These are phyloP conservation scores for Cyphellophora europaea DNA, from an alignment of 2,329 filamentous ascomycete genomes.

Conservation along the genomic window DNA sequence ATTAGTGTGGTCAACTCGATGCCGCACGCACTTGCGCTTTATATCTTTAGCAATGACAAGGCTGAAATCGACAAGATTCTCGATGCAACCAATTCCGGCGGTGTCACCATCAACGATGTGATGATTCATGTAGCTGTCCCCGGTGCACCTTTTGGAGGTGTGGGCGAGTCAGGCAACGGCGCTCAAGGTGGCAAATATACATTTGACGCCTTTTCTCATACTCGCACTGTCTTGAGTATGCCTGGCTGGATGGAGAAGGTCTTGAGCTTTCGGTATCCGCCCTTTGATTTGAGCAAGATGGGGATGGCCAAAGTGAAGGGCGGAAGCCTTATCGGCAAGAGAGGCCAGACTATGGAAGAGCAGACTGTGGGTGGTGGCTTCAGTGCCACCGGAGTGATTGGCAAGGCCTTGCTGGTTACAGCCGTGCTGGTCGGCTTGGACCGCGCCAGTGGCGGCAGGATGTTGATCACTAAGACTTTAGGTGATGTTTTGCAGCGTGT, in stretches of 20 bases:
- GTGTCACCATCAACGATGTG: conserved; percentile 43
- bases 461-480: not conserved
- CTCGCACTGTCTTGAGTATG: conserved; percentile 18
- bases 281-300: conserved; percentile 8
- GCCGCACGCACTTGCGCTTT: conserved; percentile 31
- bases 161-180: conserved; percentile 41
- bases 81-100: conserved; percentile 36
- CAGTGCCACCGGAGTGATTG: not conserved
- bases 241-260: conserved; percentile 18
- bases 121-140: conserved; percentile 35
- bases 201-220: conserved; percentile 31
- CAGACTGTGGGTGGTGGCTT: conserved; percentile 4
- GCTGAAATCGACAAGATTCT: conserved; percentile 26
- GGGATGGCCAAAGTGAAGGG: conserved; percentile 2
- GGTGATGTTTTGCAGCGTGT: not conserved
- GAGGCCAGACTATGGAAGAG: conserved; percentile 10
- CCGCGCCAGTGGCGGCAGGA: not conserved
- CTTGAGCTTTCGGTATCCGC: conserved; percentile 15
- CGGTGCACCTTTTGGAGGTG: conserved; percentile 40
- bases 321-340: conserved; percentile 4
- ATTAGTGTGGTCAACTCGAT: conserved; percentile 20
- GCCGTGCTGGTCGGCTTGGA: not conserved
- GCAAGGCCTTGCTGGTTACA: not conserved
- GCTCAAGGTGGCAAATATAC: conserved; percentile 42
- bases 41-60: conserved; percentile 30